phyloP scores from a whole-genome alignment of 2,329 filamentous ascomycete species.

The Aciculosporium take region DNA sequence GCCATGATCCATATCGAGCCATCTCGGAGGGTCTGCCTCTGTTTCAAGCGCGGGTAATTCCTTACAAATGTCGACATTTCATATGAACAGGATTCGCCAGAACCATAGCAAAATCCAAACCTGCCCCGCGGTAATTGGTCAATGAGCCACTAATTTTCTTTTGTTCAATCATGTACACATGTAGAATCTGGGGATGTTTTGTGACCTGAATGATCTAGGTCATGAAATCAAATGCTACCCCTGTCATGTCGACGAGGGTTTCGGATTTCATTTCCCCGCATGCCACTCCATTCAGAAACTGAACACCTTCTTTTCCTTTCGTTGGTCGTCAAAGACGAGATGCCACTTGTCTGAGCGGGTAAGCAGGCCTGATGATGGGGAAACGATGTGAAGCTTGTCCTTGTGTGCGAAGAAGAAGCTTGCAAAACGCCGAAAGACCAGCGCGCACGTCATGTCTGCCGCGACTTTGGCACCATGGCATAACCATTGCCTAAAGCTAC shows the following conservation, averaged over 20 bases:
- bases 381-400: neutral
- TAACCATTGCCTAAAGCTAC: neutral
- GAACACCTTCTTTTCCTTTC: constrained; percentile 7
- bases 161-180: no score
- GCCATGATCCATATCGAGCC: neutral
- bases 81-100: constrained; percentile 15
- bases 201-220: constrained; percentile 15
- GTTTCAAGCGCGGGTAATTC: neutral
- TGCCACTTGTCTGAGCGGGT: no score
- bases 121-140: constrained; percentile 4
- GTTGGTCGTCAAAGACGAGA: no score
- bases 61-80: neutral
- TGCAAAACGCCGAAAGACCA: neutral
- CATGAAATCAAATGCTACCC: constrained; percentile 8
- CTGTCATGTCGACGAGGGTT: constrained; percentile 11
- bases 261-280: constrained; percentile 10
- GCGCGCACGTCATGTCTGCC: neutral
- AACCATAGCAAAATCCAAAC: constrained; percentile 16
- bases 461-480: neutral
- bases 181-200: constrained; percentile 20
- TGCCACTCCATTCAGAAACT: neutral
- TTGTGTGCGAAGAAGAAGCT: no score
- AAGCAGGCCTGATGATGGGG: neutral
- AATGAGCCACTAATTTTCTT: neutral
- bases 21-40: neutral